Conservation (phyloP, 495 filamentous ascomycete species). For the Cryomyces antarcticus region DNA sequence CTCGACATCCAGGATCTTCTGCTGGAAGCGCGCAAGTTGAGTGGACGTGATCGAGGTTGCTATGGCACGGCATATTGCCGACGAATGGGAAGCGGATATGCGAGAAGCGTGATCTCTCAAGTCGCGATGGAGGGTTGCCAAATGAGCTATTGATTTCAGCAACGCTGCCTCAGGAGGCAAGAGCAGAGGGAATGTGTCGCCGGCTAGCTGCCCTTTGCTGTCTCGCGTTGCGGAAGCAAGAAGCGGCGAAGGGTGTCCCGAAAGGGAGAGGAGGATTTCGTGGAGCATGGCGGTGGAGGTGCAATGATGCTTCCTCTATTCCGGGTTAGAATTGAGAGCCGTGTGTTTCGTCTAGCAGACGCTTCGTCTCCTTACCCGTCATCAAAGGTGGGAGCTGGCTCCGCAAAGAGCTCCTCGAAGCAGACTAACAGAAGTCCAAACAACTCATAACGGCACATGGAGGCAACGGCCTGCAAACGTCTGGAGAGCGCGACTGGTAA, state of each 20-base stretch:
- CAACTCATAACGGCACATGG: too few species aligned
- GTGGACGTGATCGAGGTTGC: conserved; percentile 51
- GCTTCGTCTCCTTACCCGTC: too few species aligned
- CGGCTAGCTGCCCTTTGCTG: conserved; percentile 13
- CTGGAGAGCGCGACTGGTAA: too few species aligned
- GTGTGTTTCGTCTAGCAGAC: too few species aligned
- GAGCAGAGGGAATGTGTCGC: conserved; percentile 28
- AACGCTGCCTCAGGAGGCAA: conserved; percentile 67
- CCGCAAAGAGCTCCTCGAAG: too few species aligned
- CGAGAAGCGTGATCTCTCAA: conserved; percentile 39
- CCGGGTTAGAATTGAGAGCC: too few species aligned
- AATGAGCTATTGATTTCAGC: conserved; percentile 48
- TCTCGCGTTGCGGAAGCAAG: conserved; percentile 26
- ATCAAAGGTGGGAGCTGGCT: too few species aligned
- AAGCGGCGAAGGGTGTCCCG: conserved; percentile 76
- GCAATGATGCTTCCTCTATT: too few species aligned
- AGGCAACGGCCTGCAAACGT: too few species aligned
- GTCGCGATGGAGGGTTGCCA: conserved; percentile 55
- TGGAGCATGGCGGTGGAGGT: conserved; percentile 53
- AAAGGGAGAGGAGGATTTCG: conserved; percentile 87
- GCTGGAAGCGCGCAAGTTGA: conserved; percentile 62
- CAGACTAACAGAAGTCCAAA: too few species aligned
- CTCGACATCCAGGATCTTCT: conserved; percentile 70
- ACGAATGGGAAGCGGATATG: conserved; percentile 49
- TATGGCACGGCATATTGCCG: conserved; percentile 72